Conservation (phyloP, 345 rosid species). For the Salix udensis region DNA sequence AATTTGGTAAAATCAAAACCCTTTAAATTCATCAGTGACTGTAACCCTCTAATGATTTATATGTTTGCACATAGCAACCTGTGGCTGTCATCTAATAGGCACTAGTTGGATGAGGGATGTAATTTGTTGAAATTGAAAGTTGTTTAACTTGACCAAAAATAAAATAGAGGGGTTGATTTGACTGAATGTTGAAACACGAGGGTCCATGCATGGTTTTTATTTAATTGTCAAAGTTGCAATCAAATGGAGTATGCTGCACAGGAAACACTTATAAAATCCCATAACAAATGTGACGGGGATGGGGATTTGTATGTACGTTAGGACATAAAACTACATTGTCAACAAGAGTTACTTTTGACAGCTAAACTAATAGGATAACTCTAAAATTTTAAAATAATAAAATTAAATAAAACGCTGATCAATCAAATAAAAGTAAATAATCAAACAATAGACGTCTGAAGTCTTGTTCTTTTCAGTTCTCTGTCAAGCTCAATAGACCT, state of each 20-base stretch:
- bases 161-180: not conserved
- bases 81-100: not conserved
- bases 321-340: not conserved
- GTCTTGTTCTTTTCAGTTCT: not conserved
- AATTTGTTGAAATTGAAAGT: too few relatives aligned
- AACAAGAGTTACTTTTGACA: not conserved
- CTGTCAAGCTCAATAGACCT: not conserved
- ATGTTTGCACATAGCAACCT: not conserved
- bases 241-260: not conserved
- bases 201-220: not conserved
- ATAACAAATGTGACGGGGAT: not conserved
- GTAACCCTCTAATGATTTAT: not conserved
- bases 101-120: not conserved
- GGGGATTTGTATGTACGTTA: not conserved
- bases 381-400: not conserved
- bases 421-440: not conserved
- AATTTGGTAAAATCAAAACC: not conserved
- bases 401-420: not conserved
- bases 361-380: not conserved
- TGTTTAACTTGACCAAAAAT: not conserved
- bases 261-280: not conserved
- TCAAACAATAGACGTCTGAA: not conserved
- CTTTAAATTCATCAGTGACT: not conserved
- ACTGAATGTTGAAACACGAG: not conserved
- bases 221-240: not conserved